Conservation (phyloP, 2,329 filamentous ascomycete genomes). For the Arachnomyces sp. region DNA sequence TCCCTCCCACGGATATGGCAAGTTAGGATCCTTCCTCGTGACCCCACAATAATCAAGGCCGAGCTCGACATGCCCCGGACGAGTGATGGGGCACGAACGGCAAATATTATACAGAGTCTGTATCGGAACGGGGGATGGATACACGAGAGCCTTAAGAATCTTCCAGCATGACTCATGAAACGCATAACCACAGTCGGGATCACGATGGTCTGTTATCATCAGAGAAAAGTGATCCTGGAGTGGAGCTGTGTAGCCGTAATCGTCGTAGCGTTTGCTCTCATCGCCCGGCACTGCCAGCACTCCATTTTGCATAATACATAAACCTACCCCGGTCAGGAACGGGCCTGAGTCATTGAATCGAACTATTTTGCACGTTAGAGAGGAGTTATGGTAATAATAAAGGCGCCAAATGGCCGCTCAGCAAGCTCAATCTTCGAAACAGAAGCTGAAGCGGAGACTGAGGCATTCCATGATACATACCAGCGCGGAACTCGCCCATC, state of each 20-base stretch:
- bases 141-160: slow-evolving; percentile 10
- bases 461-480: slow-evolving; percentile 5
- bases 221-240: slow-evolving; percentile 10
- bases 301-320: slow-evolving; percentile 3
- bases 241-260: slow-evolving; percentile 4
- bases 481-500: slow-evolving; percentile 10
- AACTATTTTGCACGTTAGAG: slow-evolving; percentile 8
- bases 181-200: slow-evolving; percentile 11
- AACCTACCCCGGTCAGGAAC: slow-evolving; percentile 14
- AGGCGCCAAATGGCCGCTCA: slow-evolving; percentile 1
- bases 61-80: slow-evolving; percentile 11
- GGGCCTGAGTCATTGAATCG: slow-evolving; percentile 10
- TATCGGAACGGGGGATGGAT: slow-evolving; percentile 11
- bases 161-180: slow-evolving; percentile 18
- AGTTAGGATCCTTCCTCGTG: slow-evolving; percentile 6
- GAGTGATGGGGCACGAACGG: slow-evolving; percentile 11
- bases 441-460: not conserved
- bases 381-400: not conserved
- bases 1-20: slow-evolving; percentile 11
- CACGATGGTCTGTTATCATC: slow-evolving; percentile 3
- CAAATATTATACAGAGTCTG: slow-evolving; percentile 16
- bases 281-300: slow-evolving; percentile 7
- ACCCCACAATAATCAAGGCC: slow-evolving; percentile 14
- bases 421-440: not conserved
- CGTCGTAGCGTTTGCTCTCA: slow-evolving; percentile 7